These are phyloP conservation scores for Solanum gandarillasii DNA, from an alignment of 257 asterid genomes.

Conservation along the genomic window DNA sequence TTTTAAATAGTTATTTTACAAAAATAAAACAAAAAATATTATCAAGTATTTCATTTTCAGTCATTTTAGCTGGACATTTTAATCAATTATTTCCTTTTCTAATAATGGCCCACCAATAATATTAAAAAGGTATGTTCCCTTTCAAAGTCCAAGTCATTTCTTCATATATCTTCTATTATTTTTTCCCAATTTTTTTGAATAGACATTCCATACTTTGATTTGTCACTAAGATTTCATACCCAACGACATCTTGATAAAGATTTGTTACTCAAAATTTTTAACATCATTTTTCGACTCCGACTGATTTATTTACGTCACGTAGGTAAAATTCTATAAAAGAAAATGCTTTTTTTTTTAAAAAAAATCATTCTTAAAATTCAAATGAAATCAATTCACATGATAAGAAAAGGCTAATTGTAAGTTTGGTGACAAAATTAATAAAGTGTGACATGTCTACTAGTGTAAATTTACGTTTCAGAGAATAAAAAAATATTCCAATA, in stretches of 20 bases:
- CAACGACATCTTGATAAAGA: neutral
- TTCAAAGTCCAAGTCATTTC: neutral
- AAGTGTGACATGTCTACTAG: no score
- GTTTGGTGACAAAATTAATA: neutral
- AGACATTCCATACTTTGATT: neutral
- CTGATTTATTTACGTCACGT: neutral
- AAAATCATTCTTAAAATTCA: neutral
- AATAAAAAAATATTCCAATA: neutral
- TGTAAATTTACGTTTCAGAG: neutral
- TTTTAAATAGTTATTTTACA: neutral
- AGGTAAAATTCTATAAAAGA: neutral
- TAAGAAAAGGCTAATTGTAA: neutral
- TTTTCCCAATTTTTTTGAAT: neutral
- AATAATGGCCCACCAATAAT: neutral
- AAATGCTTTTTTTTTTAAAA: accelerated
- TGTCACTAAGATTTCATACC: neutral
- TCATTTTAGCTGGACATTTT: neutral
- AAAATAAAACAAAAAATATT: no score
- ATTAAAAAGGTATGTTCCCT: neutral
- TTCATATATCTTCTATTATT: neutral
- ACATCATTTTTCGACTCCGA: neutral
- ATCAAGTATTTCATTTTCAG: neutral
- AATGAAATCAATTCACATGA: neutral
- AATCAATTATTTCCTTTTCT: neutral
- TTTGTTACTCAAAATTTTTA: neutral